Percentiles rank a stretch among this genome's conserved stretches.
These are phyloP conservation scores for Fragaria ananassa DNA, from an alignment of 306 rosid genomes.

Conservation along the genomic window DNA sequence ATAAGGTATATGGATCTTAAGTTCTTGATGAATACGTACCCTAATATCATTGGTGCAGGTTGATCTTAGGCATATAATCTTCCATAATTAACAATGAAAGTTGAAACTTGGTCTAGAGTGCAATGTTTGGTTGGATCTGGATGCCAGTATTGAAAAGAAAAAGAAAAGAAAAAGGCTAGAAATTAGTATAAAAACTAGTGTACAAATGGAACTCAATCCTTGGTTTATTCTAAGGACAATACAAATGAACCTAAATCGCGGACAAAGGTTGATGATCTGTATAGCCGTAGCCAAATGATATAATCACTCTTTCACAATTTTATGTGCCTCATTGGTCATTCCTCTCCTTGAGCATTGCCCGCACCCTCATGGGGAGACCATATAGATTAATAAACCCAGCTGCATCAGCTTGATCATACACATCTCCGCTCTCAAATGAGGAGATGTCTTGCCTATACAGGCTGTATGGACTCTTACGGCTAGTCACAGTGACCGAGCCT, in stretches of 20 bases:
- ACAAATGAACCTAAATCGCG: slow-evolving; percentile 21
- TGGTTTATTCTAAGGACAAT: neutral
- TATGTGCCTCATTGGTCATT: slow-evolving; percentile 5
- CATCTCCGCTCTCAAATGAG: slow-evolving; percentile 74
- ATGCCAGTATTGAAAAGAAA: no score
- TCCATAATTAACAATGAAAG: no score
- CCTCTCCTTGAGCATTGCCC: slow-evolving; percentile 73
- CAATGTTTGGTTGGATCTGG: no score
- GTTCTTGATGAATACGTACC: no score
- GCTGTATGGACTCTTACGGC: slow-evolving; percentile 70
- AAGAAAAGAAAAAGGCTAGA: neutral
- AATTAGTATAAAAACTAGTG: neutral
- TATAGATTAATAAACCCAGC: slow-evolving; percentile 88
- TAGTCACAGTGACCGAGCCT: slow-evolving; percentile 65
- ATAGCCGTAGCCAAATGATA: no score
- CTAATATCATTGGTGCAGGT: no score
- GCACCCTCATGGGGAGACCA: slow-evolving; percentile 82
- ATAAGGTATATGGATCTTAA: no score
- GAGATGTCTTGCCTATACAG: slow-evolving; percentile 89
- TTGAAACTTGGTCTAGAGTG: no score
- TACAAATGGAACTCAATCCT: neutral
- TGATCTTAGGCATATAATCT: no score
- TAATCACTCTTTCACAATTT: no score
- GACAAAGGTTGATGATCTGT: no score
- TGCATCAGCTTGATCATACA: slow-evolving; percentile 94